phyloP scores from a whole-genome alignment of 2,329 filamentous ascomycete genomes.

The Fusarium sublunatum region DNA sequence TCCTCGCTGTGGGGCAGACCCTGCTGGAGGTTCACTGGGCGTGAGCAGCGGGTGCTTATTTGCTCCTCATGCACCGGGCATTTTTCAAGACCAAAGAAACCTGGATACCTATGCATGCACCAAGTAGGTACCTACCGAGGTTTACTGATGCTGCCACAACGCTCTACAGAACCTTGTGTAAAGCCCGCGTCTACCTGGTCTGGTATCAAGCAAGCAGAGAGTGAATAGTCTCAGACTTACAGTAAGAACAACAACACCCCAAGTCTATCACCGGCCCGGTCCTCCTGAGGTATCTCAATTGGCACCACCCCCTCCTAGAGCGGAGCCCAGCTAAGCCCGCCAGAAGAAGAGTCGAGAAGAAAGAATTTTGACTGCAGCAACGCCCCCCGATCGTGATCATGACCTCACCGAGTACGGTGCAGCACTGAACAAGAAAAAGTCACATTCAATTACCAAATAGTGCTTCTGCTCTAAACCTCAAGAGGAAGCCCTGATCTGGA shows the following conservation, averaged over 20 bases:
- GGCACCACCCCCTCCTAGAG: slow-evolving; percentile 37
- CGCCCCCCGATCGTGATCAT: slow-evolving; percentile 49
- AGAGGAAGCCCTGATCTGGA: slow-evolving; percentile 41
- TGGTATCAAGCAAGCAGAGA: slow-evolving; percentile 7
- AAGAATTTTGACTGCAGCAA: slow-evolving; percentile 27
- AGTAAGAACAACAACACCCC: slow-evolving; percentile 1
- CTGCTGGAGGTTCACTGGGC: slow-evolving; percentile 29
- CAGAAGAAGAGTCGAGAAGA: slow-evolving; percentile 48
- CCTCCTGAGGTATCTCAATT: slow-evolving; percentile 28
- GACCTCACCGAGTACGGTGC: slow-evolving; percentile 44
- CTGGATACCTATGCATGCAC: too few relatives aligned
- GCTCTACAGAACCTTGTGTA: slow-evolving; percentile 12
- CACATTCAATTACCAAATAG: slow-evolving; percentile 51
- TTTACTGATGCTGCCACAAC: slow-evolving; percentile 21
- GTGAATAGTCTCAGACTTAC: not conserved
- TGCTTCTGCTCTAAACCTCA: slow-evolving; percentile 45
- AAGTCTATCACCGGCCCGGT: slow-evolving; percentile 42
- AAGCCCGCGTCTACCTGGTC: not conserved
- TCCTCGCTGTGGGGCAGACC: slow-evolving; percentile 34
- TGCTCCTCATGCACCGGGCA: slow-evolving; percentile 18
- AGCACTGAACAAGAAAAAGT: slow-evolving; percentile 31
- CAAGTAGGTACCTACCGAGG: not conserved
- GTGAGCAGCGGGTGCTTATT: slow-evolving; percentile 31
- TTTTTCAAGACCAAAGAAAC: slow-evolving; percentile 7
- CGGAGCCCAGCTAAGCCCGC: slow-evolving; percentile 39